phyloP scores from a whole-genome alignment of 345 rosid species.

The Linum usitatissimum region DNA sequence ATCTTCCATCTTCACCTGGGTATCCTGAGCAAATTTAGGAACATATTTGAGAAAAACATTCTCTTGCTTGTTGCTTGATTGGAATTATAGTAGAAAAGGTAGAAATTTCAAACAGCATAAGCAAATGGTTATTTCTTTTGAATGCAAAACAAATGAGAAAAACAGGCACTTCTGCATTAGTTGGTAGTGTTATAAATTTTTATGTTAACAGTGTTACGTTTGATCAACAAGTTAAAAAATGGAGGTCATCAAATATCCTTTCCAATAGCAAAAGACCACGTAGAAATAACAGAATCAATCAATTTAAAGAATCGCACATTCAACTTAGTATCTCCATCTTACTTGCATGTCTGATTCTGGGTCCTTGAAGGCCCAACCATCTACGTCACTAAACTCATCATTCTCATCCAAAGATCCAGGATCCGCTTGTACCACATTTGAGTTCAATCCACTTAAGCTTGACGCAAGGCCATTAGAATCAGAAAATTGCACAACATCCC shows the following conservation, averaged over 20 bases:
- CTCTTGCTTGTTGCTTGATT: background rate
- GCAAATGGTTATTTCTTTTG: background rate
- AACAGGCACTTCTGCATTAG: background rate
- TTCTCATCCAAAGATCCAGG: background rate
- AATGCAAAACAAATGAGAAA: background rate
- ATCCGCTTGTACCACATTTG: background rate
- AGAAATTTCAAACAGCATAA: background rate
- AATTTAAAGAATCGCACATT: background rate
- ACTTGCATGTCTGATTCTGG: conserved; percentile 17
- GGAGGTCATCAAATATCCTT: background rate
- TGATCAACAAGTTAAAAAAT: background rate
- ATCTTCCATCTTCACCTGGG: conserved; percentile 7
- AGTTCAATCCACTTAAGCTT: conserved; percentile 1
- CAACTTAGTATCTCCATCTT: conserved; percentile 22
- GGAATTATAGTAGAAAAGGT: background rate
- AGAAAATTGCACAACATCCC: background rate
- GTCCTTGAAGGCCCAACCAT: conserved; percentile 35
- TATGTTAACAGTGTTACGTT: too few relatives aligned
- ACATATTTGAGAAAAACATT: too few relatives aligned
- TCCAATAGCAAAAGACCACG: background rate
- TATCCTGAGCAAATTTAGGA: conserved; percentile 7
- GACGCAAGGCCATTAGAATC: background rate
- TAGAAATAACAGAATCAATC: background rate
- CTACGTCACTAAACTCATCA: conserved; percentile 18
- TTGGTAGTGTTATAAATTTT: too few relatives aligned